phyloP scores from a whole-genome alignment of 768 basidiomycete genomes.

The Boletus tomentosulus region DNA sequence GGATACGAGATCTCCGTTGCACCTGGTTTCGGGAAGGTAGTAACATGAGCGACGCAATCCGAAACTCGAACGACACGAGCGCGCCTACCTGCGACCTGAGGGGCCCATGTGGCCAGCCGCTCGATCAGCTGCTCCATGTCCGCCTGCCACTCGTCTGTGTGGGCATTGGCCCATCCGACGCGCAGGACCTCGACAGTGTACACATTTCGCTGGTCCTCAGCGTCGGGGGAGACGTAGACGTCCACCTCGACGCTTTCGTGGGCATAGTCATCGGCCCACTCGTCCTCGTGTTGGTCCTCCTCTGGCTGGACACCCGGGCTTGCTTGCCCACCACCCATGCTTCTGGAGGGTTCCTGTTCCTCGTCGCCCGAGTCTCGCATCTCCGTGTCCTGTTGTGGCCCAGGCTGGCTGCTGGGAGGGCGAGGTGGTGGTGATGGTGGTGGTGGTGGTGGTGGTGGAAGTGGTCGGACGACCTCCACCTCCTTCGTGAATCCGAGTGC shows the following conservation, averaged over 20 bases:
- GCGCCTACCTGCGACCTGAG: too few relatives aligned
- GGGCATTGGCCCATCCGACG: too few relatives aligned
- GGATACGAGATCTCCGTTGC: too few relatives aligned
- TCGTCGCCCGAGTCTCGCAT: neutral
- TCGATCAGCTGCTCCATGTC: too few relatives aligned
- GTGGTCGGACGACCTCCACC: neutral
- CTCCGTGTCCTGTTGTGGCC: neutral
- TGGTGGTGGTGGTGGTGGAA: neutral
- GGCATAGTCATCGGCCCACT: neutral
- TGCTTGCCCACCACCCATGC: too few relatives aligned
- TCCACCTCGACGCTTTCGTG: neutral
- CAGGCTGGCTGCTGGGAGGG: neutral
- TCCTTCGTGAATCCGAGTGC: slow-evolving; percentile 4
- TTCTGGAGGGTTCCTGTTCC: too few relatives aligned
- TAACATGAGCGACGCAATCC: too few relatives aligned
- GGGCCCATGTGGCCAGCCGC: too few relatives aligned
- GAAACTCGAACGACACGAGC: too few relatives aligned
- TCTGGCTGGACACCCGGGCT: neutral
- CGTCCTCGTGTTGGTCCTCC: neutral
- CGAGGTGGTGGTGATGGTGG: too few relatives aligned
- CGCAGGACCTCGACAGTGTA: neutral
- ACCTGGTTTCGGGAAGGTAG: too few relatives aligned
- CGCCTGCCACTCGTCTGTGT: too few relatives aligned
- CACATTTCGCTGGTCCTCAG: neutral
- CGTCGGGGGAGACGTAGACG: neutral